These are phyloP conservation scores for Rosa multiflora DNA, from an alignment of 306 rosid species.

Conservation along the genomic window DNA sequence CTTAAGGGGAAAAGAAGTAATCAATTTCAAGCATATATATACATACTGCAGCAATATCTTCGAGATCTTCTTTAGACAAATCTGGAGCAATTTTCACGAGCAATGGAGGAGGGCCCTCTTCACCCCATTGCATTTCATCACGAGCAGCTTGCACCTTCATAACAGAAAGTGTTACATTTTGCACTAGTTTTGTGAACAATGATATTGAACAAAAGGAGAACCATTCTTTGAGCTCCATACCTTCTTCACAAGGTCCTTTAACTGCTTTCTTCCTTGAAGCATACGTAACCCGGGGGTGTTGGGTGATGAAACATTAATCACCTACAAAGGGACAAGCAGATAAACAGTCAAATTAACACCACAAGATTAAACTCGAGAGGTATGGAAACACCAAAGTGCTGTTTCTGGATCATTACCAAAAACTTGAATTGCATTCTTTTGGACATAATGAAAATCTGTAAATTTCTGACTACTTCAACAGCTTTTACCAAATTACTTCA, in stretches of 20 bases:
- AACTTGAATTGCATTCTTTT: background rate
- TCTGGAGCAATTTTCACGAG: conserved; percentile 98
- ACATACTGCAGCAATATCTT: conserved; percentile 97
- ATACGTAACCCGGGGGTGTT: conserved; percentile 97
- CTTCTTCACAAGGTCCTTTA: conserved; percentile 93
- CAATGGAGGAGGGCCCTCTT: conserved; percentile 98
- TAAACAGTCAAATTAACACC: conserved; percentile 5
- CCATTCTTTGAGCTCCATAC: conserved; percentile 44
- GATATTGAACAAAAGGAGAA: conserved; percentile 8
- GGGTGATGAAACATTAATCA: conserved; percentile 96
- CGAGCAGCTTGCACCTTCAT: conserved; percentile 93
- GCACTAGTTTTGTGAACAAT: conserved; percentile 12
- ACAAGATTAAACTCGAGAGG: conserved; percentile 1
- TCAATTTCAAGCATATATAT: conserved; percentile 7
- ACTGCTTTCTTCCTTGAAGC: conserved; percentile 98
- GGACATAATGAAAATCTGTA: background rate
- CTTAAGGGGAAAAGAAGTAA: conserved; percentile 4
- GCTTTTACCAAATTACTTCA: background rate
- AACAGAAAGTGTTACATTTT: conserved; percentile 22
- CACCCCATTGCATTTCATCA: conserved; percentile 99
- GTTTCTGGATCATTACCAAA: background rate
- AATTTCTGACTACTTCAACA: background rate
- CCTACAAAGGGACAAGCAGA: conserved; percentile 45
- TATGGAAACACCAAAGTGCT: background rate
- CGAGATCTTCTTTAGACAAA: conserved; percentile 95